Conservation (phyloP, 2,329 filamentous ascomycete species). For the Paracamarosporium sp. region DNA sequence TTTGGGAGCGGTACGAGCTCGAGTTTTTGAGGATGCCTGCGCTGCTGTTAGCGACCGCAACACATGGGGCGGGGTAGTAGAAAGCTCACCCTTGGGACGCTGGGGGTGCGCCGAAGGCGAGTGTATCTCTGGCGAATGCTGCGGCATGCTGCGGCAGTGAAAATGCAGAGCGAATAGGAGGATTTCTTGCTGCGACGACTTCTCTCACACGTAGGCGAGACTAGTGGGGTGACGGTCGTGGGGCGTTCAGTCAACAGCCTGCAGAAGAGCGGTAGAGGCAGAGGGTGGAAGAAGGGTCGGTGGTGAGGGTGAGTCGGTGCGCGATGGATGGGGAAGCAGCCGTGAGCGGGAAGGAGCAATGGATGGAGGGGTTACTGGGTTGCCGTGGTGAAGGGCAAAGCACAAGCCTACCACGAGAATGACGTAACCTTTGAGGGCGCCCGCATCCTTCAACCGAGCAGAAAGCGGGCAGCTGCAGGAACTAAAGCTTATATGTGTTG, state of each 20-base stretch:
- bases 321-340: not conserved
- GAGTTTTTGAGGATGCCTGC: conserved; percentile 95
- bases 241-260: not conserved
- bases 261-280: not conserved
- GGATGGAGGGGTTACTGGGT: conserved; percentile 9
- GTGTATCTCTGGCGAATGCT: conserved; percentile 41
- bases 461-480: conserved; percentile 4
- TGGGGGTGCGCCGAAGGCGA: conserved; percentile 46
- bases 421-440: not conserved
- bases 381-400: conserved; percentile 2
- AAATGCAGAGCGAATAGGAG: conserved; percentile 2
- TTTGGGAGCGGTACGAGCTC: conserved; percentile 64
- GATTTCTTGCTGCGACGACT: not conserved
- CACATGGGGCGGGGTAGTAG: conserved; percentile 3
- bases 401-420: conserved; percentile 4
- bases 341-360: conserved; percentile 20
- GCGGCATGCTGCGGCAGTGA: conserved; percentile 37
- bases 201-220: conserved; percentile 8
- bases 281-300: not conserved
- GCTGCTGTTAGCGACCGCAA: conserved; percentile 16
- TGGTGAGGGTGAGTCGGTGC: not conserved
- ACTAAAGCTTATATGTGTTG: conserved; percentile 7
- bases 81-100: conserved; percentile 53
- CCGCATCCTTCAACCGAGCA: not conserved
- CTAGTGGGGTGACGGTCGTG: conserved; percentile 13